Conservation (phyloP, 2,329 filamentous ascomycete species). For the Metarhizium brunneum region DNA sequence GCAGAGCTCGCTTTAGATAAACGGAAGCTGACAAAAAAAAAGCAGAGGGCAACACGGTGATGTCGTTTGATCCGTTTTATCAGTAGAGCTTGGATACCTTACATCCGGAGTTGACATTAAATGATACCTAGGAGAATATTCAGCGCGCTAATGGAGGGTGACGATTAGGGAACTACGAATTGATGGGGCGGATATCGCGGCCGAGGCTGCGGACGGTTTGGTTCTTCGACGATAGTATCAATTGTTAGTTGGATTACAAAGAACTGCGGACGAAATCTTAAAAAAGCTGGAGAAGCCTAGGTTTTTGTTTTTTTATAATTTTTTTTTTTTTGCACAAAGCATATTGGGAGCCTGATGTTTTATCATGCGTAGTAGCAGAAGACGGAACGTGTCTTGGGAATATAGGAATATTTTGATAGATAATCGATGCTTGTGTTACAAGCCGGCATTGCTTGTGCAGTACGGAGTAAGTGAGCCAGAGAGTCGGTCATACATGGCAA, state of each 20-base stretch:
- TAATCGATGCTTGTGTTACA: background rate
- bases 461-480: too few relatives aligned
- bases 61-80: background rate
- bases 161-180: background rate
- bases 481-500: too few relatives aligned
- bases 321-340: background rate
- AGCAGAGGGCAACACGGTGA: background rate
- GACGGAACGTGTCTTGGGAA: conserved; percentile 2
- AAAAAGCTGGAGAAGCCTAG: background rate
- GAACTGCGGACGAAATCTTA: background rate
- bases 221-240: background rate
- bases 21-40: background rate
- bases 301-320: background rate
- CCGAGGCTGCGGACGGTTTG: background rate
- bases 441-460: too few relatives aligned
- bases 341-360: conserved; percentile 1
- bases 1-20: conserved; percentile 77
- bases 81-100: background rate
- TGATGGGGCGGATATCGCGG: background rate
- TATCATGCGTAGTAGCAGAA: background rate
- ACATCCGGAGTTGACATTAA: background rate
- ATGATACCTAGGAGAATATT: conserved; percentile 3
- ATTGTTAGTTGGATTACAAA: background rate
- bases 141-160: background rate
- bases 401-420: conserved; percentile 3